Evolutionary conservation across 2,329 filamentous ascomycete genomes (phyloP).

Genomic region (Didymella exigua): DNA sequence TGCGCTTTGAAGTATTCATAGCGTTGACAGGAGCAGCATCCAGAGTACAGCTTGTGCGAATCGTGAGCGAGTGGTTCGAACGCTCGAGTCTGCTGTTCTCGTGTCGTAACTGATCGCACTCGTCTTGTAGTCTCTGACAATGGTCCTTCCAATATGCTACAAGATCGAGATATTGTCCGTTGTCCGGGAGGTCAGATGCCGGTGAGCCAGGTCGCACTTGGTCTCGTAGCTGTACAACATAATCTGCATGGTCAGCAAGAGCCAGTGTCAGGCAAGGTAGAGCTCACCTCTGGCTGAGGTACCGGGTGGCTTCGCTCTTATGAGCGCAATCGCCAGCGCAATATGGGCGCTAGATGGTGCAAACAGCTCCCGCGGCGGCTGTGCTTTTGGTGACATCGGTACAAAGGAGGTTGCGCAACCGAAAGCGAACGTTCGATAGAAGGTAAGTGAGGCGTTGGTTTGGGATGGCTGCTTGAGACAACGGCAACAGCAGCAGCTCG

Average conservation of each 20-base stretch:
- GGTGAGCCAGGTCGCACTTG: slow-evolving; percentile 38
- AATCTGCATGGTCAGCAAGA: slow-evolving; percentile 29
- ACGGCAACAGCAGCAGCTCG: neutral
- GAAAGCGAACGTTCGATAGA: neutral
- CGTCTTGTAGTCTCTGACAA: slow-evolving; percentile 29
- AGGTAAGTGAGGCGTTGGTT: neutral
- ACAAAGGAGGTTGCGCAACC: neutral
- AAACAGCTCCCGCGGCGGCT: neutral
- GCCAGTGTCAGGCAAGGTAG: neutral
- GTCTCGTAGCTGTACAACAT: slow-evolving; percentile 42
- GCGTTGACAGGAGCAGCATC: neutral
- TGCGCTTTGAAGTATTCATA: slow-evolving; percentile 26
- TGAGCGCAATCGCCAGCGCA: slow-evolving; percentile 45
- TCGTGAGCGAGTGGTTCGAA: slow-evolving; percentile 30
- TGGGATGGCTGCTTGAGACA: neutral
- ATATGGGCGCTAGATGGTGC: slow-evolving; percentile 35
- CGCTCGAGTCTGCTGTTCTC: slow-evolving; percentile 37
- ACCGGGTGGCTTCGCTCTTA: slow-evolving; percentile 47
- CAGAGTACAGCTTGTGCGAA: neutral
- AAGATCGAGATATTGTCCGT: slow-evolving; percentile 47
- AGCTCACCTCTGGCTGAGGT: slow-evolving; percentile 41
- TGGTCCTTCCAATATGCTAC: slow-evolving; percentile 48
- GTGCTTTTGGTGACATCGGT: slow-evolving; percentile 8
- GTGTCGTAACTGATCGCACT: slow-evolving; percentile 28
- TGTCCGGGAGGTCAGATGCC: slow-evolving; percentile 27